A percentile compares a stretch with the other conserved stretches of the same genome.
Conservation (phyloP, 2,329 filamentous ascomycete genomes). For the Hypoxylon sp. region DNA sequence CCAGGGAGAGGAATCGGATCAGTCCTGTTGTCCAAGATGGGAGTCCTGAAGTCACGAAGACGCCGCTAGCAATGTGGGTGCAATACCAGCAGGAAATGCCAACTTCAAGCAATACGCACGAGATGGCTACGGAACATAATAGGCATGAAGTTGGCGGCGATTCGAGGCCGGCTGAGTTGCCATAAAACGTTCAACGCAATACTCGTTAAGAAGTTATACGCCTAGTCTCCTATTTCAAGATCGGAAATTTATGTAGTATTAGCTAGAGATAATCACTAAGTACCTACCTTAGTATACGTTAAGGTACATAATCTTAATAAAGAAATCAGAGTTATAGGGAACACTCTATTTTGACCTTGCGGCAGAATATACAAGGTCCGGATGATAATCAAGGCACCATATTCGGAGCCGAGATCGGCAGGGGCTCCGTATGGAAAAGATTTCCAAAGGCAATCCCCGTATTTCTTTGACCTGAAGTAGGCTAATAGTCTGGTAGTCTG, state of each 20-base stretch:
- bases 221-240: too few species aligned
- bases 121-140: constrained; percentile 27
- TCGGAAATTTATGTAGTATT: too few species aligned
- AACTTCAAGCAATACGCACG: constrained; percentile 18
- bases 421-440: background rate
- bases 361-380: background rate
- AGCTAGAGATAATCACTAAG: too few species aligned
- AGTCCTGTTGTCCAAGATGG: background rate
- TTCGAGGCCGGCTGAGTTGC: constrained; percentile 6
- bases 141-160: constrained; percentile 17
- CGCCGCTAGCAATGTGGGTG: constrained; percentile 20
- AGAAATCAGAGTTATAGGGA: background rate
- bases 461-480: constrained; percentile 2
- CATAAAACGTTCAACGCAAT: background rate
- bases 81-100: constrained; percentile 24
- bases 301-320: too few species aligned
- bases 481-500: background rate
- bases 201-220: too few species aligned
- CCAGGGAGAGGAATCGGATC: background rate
- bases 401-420: background rate
- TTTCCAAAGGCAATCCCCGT: background rate
- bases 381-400: background rate
- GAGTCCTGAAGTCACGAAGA: background rate
- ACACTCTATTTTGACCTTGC: background rate
- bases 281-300: too few species aligned